phyloP scores from a whole-genome alignment of 805 yeast species.

The Spencermartinsiella europaea region DNA sequence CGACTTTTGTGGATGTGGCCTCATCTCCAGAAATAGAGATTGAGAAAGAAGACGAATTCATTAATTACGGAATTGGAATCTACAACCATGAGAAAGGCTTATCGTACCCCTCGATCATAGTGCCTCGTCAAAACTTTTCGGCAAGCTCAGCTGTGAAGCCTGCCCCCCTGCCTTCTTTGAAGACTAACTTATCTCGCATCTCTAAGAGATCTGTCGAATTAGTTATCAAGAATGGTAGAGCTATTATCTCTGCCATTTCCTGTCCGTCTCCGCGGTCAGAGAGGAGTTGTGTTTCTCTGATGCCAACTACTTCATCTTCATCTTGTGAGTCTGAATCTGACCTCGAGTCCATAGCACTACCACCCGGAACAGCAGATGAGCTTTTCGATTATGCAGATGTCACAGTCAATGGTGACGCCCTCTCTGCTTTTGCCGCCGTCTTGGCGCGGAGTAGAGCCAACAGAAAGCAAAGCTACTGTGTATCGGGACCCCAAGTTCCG shows the following conservation, averaged over 20 bases:
- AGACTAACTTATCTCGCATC: neutral
- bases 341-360: neutral
- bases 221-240: neutral
- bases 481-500: too few relatives aligned
- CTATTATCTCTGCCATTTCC: neutral
- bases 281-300: neutral
- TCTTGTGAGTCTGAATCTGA: neutral
- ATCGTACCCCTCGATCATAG: neutral
- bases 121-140: too few relatives aligned
- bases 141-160: neutral
- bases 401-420: neutral
- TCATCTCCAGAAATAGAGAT: neutral
- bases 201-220: neutral
- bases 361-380: neutral
- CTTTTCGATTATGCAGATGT: neutral
- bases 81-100: neutral
- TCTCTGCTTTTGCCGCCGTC: neutral
- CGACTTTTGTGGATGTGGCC: neutral
- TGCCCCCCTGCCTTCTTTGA: neutral
- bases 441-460: neutral
- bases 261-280: neutral
- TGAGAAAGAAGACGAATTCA: neutral
- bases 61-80: neutral
- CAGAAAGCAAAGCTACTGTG: too few relatives aligned
- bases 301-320: neutral